Evolutionary conservation across 345 rosid species (phyloP).

Genomic region (Turnera subulata): DNA sequence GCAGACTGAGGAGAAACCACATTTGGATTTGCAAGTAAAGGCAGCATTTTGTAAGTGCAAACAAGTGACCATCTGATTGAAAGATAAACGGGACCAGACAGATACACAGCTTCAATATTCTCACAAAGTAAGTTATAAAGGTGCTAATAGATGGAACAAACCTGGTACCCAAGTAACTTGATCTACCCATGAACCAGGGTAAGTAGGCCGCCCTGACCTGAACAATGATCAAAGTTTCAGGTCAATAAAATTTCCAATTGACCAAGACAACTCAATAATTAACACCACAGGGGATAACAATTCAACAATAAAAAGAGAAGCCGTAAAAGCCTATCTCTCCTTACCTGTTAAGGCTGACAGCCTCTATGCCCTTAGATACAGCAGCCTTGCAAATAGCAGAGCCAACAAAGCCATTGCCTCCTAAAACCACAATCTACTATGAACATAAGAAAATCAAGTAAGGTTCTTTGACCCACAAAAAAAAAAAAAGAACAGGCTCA

Average conservation of each 20-base stretch:
- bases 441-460: conserved; percentile 16
- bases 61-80: too few species aligned
- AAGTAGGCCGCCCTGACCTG: conserved; percentile 85
- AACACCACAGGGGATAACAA: not conserved
- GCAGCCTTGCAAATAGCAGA: conserved; percentile 95
- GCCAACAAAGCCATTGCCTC: conserved; percentile 91
- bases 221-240: conserved; percentile 12
- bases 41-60: not conserved
- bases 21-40: not conserved
- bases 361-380: conserved; percentile 76
- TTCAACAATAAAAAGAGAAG: not conserved
- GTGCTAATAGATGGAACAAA: conserved; percentile 29
- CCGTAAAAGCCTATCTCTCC: conserved; percentile 3
- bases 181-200: conserved; percentile 72
- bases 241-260: not conserved
- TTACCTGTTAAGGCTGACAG: conserved; percentile 93
- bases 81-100: too few species aligned
- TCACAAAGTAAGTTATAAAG: too few species aligned
- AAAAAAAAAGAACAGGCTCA: not conserved
- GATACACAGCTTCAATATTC: too few species aligned
- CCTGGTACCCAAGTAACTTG: conserved; percentile 90
- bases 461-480: not conserved
- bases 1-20: not conserved
- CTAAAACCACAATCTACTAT: conserved; percentile 79
- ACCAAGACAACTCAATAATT: too few species aligned